These are phyloP conservation scores for Debaryomyces fabryi DNA, from an alignment of 1,139 yeast genomes.

Conservation along the genomic window DNA sequence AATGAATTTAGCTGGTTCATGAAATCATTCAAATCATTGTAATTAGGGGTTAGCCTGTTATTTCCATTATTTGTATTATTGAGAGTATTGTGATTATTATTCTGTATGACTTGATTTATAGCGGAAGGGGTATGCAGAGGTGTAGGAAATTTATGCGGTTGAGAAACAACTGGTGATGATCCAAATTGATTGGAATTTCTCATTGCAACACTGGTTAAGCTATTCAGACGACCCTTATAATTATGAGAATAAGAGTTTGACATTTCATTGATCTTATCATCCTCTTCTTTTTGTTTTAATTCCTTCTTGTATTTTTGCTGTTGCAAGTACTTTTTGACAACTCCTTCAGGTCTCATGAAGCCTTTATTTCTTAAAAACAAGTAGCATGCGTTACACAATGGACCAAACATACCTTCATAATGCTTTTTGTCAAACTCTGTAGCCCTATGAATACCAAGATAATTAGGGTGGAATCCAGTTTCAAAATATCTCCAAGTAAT, in stretches of 20 bases:
- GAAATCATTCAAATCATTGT: constrained; percentile 48
- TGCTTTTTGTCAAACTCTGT: constrained; percentile 43
- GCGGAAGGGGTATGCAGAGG: constrained; percentile 51
- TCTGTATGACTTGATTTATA: constrained; percentile 46
- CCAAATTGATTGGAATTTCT: constrained; percentile 24
- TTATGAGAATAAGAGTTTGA: not conserved
- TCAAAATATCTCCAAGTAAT: constrained; percentile 53
- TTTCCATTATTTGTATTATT: constrained; percentile 13
- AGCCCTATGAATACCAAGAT: constrained; percentile 41
- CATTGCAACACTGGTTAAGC: constrained; percentile 22
- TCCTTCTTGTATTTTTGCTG: constrained; percentile 48
- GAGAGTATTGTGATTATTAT: constrained; percentile 17
- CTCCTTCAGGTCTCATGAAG: constrained; percentile 54
- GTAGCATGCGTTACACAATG: constrained; percentile 54
- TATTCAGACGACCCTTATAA: constrained; percentile 14
- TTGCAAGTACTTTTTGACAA: constrained; percentile 50
- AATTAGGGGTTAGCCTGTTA: constrained; percentile 31
- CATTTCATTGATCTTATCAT: constrained; percentile 1
- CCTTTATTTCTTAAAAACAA: constrained; percentile 51
- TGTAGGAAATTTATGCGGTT: constrained; percentile 36
- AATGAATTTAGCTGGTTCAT: constrained; percentile 50
- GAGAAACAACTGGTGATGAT: constrained; percentile 30
- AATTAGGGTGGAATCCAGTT: constrained; percentile 43
- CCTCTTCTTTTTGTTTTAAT: constrained; percentile 30
- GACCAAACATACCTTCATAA: constrained; percentile 55